Evolutionary conservation across 371 early-diverging fungal genomes (phyloP).

Genomic region (Zopfochytrium polystomum): DNA sequence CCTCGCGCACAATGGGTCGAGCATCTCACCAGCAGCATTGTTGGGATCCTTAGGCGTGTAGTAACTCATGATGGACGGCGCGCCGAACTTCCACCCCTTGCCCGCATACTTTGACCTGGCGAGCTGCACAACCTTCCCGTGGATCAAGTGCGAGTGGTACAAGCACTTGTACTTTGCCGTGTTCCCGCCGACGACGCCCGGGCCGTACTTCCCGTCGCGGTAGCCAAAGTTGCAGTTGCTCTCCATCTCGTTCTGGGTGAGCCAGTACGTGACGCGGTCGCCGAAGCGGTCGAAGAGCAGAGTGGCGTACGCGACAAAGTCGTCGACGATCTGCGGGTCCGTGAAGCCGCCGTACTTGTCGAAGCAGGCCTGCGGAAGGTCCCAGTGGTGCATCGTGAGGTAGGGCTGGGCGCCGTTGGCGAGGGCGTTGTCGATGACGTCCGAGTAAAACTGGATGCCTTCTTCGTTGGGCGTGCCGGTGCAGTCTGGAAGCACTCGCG

Average conservation of each 20-base stretch:
- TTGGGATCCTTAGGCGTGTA: constrained; percentile 10
- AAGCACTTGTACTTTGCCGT: constrained; percentile 11
- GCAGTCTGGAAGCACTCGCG: constrained; percentile 30
- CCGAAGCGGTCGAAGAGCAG: constrained; percentile 30
- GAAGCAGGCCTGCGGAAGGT: constrained; percentile 28
- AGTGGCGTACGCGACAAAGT: constrained; percentile 31
- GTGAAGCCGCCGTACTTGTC: constrained; percentile 27
- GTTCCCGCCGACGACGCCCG: background rate
- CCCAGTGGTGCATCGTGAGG: constrained; percentile 36
- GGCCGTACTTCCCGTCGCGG: constrained; percentile 9
- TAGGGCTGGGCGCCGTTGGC: constrained; percentile 29
- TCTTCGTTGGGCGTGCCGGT: constrained; percentile 25
- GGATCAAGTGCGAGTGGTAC: constrained; percentile 12
- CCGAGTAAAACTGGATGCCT: constrained; percentile 28
- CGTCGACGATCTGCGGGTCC: constrained; percentile 27
- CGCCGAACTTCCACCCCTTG: constrained; percentile 25
- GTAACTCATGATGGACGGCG: constrained; percentile 28
- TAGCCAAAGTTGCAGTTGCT: constrained; percentile 32
- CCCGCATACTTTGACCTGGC: constrained; percentile 23
- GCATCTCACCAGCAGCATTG: background rate
- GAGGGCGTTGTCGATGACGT: constrained; percentile 24
- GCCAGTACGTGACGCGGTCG: constrained; percentile 26
- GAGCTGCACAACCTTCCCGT: constrained; percentile 27
- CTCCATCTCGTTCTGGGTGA: constrained; percentile 38
- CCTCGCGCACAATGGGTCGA: too few relatives aligned